Base-by-base conservation (phyloP, 768 basidiomycete species). In the Phallus indusiatus region DNA sequence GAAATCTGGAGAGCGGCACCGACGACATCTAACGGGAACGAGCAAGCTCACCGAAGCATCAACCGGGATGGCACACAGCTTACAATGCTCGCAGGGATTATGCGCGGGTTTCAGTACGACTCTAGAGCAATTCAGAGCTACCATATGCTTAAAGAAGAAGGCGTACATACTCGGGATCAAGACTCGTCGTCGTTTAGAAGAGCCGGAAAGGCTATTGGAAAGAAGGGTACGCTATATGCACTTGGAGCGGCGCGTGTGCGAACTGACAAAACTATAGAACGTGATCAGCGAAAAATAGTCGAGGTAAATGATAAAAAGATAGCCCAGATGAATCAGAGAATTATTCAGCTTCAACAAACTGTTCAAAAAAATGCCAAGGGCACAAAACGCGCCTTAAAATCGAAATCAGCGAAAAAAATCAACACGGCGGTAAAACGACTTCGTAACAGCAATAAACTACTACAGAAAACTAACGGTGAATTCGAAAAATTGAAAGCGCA, bases 1-100 rank as follows among this genome's bases (percentile, higher is more conserved):
- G 61, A 66, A 16, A 59, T 68, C 17, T 71, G 70, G 70, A 64
- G 63, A 51, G 67, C 70, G 0, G 61, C 59, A 12, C 67, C 65
- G 2, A 49, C 63, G 0, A 69, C 61, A 16, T 65, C 65, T 60
- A 71, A 66, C 47, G 62, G 65, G 12, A 62, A 63, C 53, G 69
- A 70, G 49, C 65, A 69, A 46, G 50, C 65, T 0, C 70, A 71
- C 52, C 57, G 62, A 4, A 65, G 64, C 57, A 60, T 67, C 33
- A 63, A 68, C 28, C 66, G 64, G 8, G 69, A 70, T 47, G 67
- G 70, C 36, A 46, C 54, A n/a, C 60, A 63, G 49, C 63, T 70
- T 2, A 70, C 67, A 0, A 42, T 69, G n/a, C 64, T 68, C 1
- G 67, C 64, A 3, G 68, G 63, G 22, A 66, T 67, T 20, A 67